Evolutionary conservation across 371 early-diverging fungal genomes (phyloP).

Genomic region (Ecytonucleospora hepatopenaei): DNA sequence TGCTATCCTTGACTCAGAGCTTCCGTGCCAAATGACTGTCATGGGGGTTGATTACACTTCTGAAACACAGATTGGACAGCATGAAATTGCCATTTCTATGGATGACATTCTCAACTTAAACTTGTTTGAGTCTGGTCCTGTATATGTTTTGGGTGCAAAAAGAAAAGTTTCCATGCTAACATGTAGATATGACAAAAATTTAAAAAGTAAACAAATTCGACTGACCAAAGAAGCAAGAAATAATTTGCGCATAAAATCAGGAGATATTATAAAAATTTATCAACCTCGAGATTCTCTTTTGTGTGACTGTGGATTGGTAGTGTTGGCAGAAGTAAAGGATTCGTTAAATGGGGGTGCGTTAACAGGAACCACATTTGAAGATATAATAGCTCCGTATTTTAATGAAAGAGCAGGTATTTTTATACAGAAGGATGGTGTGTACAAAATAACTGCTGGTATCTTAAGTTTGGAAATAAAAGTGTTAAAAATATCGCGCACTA

Average conservation of each 20-base stretch:
- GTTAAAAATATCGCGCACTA: constrained; percentile 60
- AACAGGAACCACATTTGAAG: constrained; percentile 85
- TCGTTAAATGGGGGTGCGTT: constrained; percentile 89
- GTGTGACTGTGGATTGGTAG: constrained; percentile 79
- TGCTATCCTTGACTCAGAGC: constrained; percentile 54
- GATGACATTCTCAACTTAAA: constrained; percentile 36
- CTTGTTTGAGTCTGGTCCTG: constrained; percentile 54
- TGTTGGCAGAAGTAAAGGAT: constrained; percentile 91
- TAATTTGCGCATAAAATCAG: constrained; percentile 85
- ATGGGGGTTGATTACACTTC: constrained; percentile 24
- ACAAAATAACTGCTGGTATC: constrained; percentile 86
- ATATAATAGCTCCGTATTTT: constrained; percentile 84
- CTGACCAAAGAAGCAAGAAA: constrained; percentile 71
- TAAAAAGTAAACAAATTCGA: constrained; percentile 76
- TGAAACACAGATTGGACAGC: constrained; percentile 10
- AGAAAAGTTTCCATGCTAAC: constrained; percentile 85
- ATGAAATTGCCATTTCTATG: constrained; percentile 45
- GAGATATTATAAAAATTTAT: constrained; percentile 89
- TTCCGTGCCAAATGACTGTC: constrained; percentile 38
- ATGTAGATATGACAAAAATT: constrained; percentile 73
- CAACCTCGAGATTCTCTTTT: constrained; percentile 69
- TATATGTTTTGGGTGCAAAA: constrained; percentile 91
- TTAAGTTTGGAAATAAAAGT: constrained; percentile 91
- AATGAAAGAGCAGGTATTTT: constrained; percentile 72
- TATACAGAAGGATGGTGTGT: constrained; percentile 78